A percentile compares a stretch with the other conserved stretches of the same genome.
Conservation (phyloP, 31 red algal species). For the Bonnemaisonia californica region DNA sequence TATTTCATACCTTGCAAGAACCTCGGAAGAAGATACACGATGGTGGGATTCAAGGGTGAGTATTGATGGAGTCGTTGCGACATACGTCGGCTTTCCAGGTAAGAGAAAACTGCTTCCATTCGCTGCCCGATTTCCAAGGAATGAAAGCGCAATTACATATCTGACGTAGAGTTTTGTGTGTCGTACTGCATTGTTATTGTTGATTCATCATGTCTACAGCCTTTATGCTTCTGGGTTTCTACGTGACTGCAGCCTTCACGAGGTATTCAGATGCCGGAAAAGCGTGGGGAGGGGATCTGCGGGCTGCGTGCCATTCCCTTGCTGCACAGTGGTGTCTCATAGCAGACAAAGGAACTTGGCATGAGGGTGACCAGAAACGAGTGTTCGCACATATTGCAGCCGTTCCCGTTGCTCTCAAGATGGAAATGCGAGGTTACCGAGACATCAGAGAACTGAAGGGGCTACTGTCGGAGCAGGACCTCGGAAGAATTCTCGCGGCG, state of each 20-base stretch:
- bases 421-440: constrained; percentile 34
- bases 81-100: neutral
- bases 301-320: constrained; percentile 31
- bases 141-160: neutral
- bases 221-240: constrained; percentile 46
- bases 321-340: constrained; percentile 15
- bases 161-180: no score
- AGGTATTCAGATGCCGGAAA: constrained; percentile 27
- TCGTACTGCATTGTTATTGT: no score
- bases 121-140: neutral
- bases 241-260: constrained; percentile 32
- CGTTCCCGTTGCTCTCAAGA: constrained; percentile 47
- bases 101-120: neutral
- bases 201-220: constrained; percentile 10
- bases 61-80: neutral
- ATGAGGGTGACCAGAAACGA: constrained; percentile 46
- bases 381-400: constrained; percentile 43
- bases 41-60: neutral
- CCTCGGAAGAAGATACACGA: neutral
- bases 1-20: neutral
- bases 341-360: constrained; percentile 10
- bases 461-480: constrained; percentile 35
- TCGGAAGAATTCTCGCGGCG: constrained; percentile 33
- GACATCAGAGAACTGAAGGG: constrained; percentile 44
- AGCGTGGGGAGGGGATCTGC: constrained; percentile 37